phyloP scores from a whole-genome alignment of 331 rosid genomes.

The Quercus tomentella region DNA sequence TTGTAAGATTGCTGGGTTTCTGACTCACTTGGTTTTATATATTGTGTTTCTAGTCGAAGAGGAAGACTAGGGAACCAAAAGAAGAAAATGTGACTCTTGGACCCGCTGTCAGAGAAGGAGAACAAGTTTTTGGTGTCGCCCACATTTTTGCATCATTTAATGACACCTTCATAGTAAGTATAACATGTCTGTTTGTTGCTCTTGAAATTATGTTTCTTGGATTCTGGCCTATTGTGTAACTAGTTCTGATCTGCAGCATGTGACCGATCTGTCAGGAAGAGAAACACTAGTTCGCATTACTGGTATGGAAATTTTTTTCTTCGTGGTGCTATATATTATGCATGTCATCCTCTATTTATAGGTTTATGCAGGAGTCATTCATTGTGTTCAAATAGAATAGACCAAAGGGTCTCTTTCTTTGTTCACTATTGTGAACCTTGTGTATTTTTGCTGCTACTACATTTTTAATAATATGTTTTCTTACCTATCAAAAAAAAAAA shows the following conservation, averaged over 20 bases:
- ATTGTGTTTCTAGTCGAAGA: slow-evolving; percentile 50
- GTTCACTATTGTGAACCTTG: no score
- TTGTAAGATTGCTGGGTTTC: neutral
- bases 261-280: slow-evolving; percentile 90
- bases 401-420: neutral
- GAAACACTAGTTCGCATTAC: slow-evolving; percentile 96
- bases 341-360: neutral
- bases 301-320: slow-evolving; percentile 30
- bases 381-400: neutral
- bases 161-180: slow-evolving; percentile 89
- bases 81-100: slow-evolving; percentile 91
- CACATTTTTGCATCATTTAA: slow-evolving; percentile 89
- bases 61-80: slow-evolving; percentile 90
- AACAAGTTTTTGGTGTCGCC: slow-evolving; percentile 91
- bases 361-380: neutral
- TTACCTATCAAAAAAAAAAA: no score
- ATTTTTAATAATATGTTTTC: no score
- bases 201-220: neutral
- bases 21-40: neutral
- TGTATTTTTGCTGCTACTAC: no score
- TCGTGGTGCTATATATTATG: neutral
- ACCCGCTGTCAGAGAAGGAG: slow-evolving; percentile 88
- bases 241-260: slow-evolving; percentile 54
- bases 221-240: neutral
- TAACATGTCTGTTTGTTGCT: neutral